phyloP scores from a whole-genome alignment of 257 asterid genomes.

The Henckelia pumila region DNA sequence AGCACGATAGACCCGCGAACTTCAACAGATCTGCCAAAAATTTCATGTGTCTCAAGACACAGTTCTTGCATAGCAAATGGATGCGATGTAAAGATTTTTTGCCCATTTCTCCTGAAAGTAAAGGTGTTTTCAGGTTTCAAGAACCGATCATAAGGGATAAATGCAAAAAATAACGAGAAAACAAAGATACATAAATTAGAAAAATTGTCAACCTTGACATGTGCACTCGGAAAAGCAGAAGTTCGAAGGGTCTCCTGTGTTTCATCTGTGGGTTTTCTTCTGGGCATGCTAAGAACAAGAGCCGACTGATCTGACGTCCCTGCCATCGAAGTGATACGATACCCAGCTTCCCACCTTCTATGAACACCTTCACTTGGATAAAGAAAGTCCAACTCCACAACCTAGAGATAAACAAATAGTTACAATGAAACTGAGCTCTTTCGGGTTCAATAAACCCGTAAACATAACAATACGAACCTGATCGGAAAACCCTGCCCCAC shows the following conservation, averaged over 20 bases:
- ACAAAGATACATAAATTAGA: not conserved
- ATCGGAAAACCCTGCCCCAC: constrained; percentile 63
- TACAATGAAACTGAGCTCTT: not conserved
- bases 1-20: constrained; percentile 6
- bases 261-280: constrained; percentile 47
- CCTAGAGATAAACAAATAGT: constrained; percentile 32
- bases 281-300: constrained; percentile 58
- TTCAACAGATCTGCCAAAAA: constrained; percentile 2
- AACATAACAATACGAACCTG: constrained; percentile 38
- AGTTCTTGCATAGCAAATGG: constrained; percentile 43
- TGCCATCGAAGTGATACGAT: constrained; percentile 65
- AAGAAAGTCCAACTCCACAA: constrained; percentile 68
- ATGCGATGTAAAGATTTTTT: constrained; percentile 39
- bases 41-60: constrained; percentile 29
- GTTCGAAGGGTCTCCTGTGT: constrained; percentile 69
- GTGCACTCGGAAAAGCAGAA: constrained; percentile 53
- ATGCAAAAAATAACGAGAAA: not conserved
- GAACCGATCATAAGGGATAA: constrained; percentile 11
- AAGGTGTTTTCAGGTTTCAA: constrained; percentile 15
- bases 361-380: constrained; percentile 83
- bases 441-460: not conserved
- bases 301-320: constrained; percentile 72
- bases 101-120: constrained; percentile 47
- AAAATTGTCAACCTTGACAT: constrained; percentile 46
- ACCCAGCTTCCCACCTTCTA: constrained; percentile 66